Evolutionary conservation across 176 grass and related monocot species (phyloP).

Genomic region (Tuctoria greenei): DNA sequence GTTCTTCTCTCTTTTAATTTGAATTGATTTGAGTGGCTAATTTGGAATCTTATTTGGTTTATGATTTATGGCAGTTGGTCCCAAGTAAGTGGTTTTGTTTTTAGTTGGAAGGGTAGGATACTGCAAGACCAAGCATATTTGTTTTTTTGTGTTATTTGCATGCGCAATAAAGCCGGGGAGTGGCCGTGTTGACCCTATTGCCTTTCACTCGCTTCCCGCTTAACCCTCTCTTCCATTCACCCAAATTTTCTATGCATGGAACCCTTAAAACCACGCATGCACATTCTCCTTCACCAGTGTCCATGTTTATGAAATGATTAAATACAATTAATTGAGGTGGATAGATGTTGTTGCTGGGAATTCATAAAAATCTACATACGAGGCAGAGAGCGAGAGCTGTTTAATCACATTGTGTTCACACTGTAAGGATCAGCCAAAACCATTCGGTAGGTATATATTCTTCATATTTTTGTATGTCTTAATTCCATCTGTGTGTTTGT

Average conservation of each 20-base stretch:
- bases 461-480: no score
- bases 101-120: neutral
- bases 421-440: neutral
- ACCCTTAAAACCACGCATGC: slow-evolving; percentile 36
- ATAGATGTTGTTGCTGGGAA: neutral
- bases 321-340: neutral
- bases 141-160: slow-evolving; percentile 14
- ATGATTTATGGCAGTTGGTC: no score
- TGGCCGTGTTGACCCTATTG: slow-evolving; percentile 20
- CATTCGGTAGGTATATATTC: neutral
- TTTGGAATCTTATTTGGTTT: no score
- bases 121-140: neutral
- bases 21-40: no score
- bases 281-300: neutral
- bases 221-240: slow-evolving; percentile 53
- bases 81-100: neutral
- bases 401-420: neutral
- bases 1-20: no score
- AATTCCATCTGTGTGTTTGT: neutral
- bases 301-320: neutral
- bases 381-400: neutral
- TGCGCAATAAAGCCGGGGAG: slow-evolving; percentile 39
- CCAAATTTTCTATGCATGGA: slow-evolving; percentile 9
- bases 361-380: neutral
- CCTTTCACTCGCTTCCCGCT: slow-evolving; percentile 42